These are phyloP conservation scores for Globisporangium radiosum DNA, from an alignment of 352 stramenopile species.

Conservation along the genomic window DNA sequence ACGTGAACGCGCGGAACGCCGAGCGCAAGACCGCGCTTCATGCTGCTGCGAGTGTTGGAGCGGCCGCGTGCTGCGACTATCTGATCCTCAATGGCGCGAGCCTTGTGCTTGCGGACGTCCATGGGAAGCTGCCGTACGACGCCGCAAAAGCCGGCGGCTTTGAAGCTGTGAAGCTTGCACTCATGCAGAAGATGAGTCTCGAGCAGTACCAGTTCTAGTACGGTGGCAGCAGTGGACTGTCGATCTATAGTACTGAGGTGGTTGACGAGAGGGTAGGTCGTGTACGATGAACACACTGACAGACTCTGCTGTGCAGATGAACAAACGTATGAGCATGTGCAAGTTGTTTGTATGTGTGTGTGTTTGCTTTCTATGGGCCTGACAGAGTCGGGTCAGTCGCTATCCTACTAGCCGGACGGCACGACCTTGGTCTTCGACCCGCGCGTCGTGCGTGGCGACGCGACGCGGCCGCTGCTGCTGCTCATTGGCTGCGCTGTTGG, in stretches of 20 bases:
- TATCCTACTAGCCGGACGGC: conserved; percentile 22
- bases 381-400: too few relatives aligned
- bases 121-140: conserved; percentile 49
- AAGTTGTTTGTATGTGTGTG: background rate
- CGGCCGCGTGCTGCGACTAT: conserved; percentile 60
- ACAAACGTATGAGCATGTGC: conserved; percentile 1
- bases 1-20: conserved; percentile 54
- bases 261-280: too few relatives aligned
- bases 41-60: conserved; percentile 28
- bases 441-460: conserved; percentile 18
- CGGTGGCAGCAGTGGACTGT: background rate
- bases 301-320: too few relatives aligned
- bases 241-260: too few relatives aligned
- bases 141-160: conserved; percentile 49
- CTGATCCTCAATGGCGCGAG: conserved; percentile 75
- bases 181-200: conserved; percentile 71
- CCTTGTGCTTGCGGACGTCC: conserved; percentile 39
- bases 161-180: conserved; percentile 50
- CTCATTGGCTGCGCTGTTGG: conserved; percentile 4
- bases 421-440: conserved; percentile 27
- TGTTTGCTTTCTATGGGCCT: conserved; percentile 6
- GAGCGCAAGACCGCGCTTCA: conserved; percentile 62
- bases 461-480: conserved; percentile 1
- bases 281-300: too few relatives aligned
- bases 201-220: conserved; percentile 53